Evolutionary conservation across 140 eudicot species (phyloP), one percentile per base, ranked within the genome.

Genomic region (Anethum foeniculum): DNA sequence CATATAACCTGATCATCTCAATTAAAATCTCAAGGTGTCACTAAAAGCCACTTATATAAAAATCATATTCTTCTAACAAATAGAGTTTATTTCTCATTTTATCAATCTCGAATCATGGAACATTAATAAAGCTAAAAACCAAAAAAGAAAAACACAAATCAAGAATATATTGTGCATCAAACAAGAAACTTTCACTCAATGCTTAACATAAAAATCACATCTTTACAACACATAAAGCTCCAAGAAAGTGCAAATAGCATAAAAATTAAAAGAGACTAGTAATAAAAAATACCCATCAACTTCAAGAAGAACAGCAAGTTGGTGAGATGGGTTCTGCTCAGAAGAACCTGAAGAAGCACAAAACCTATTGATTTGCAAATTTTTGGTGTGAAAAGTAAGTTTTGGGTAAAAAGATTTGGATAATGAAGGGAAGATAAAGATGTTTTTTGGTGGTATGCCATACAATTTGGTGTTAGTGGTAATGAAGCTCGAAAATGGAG

Each of bases 221-320:
- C 56, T 43, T 74, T 44, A 19, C 12, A 74, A 13, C 0, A 13
- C 16, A 32, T 5, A 21, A 74, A n/a, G 49, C 58, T n/a, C 0
- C 56, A 74, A 44, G 78, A 25, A 44, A 74, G 16, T 21, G 4
- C n/a, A n/a, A n/a, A n/a, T n/a, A n/a, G n/a, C 32, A n/a, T 0
- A 12, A 34, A 34, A 34, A 1, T 34, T 34, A 1, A 44, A 41
- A 11, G 1, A 62, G 4, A 38, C 2, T 4, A 11, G 7, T 5
- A 41, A 62, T 21, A 80, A 12, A 73, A 48, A 21, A 82, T 79
- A 93, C 98, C 98, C 98, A 81, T 93, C 97, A 72, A 93, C 96
- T 91, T 93, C 96, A 80, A 93, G 92, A 77, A 93, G 93, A 80
- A 93, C 86, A 64, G 97, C 92, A 56, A 91, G 88, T 82, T 86